Base-by-base conservation (phyloP, 2,329 filamentous ascomycete species). In the Aspergillus glaucus region DNA sequence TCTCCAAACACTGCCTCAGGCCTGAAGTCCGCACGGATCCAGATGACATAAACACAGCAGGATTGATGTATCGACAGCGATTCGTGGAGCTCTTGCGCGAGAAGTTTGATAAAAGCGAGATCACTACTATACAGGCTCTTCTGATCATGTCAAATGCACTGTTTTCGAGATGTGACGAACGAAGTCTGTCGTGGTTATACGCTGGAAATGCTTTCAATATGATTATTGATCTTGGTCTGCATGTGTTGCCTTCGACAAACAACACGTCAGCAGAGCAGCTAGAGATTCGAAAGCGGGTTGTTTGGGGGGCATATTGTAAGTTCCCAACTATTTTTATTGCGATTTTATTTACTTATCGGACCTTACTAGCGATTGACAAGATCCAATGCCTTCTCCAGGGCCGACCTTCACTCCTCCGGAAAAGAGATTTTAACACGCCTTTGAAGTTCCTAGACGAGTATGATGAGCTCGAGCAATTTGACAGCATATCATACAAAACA, bases 321-420 rank as follows among this genome's bases (percentile, higher is more conserved):
- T 37, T 30, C 8, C 4, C 4, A 10, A 30, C 26, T 4, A 4
- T 30, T 2, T 12, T 30, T 30, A 30, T 12, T 30, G 10, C 1
- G 26, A 30, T 5, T 30, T 9, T 30, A 30, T 30, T 28, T 28
- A 12, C 9, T 30, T 5, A 30, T 5, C 26, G 4, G 4, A 12
- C 10, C 10, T 30, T 12, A 12, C 6, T 28, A 61, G 59, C 59
- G 8, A 61, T 62, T n/a, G 78, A 79, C 53, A 80, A 79, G 53
- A 73, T 79, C 9, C 77, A 80, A 51, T 74, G 71, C 43, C 59
- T 80, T 0, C 79, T 79, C 44, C 77, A 79, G 56, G 78, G 78
- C 1, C 70, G 77, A 4, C 78, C 76, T 0, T 72, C 71, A 0
- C 72, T 44, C 43, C 58, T 62, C 19, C 73, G 73, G 9, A 71